These are phyloP conservation scores for Fusarium secorum DNA, from an alignment of 2,329 filamentous ascomycete genomes.

Conservation along the genomic window DNA sequence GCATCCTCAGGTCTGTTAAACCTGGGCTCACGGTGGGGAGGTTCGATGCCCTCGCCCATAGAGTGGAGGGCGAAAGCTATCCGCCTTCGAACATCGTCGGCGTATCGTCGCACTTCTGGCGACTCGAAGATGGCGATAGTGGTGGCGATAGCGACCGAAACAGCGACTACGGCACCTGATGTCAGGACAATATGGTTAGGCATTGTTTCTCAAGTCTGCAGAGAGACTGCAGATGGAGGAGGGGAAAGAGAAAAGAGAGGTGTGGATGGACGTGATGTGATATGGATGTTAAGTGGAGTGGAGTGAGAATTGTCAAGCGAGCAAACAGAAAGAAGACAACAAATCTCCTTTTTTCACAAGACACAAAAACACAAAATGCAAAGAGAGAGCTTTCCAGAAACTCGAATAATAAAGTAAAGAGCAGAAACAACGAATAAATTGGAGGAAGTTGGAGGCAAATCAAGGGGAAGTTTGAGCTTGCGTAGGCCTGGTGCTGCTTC, in stretches of 20 bases:
- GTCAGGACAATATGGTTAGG: conserved; percentile 64
- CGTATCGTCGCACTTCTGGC: conserved; percentile 68
- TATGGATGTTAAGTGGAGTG: conserved; percentile 1
- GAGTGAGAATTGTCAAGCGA: conserved; percentile 13
- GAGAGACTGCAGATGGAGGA: conserved; percentile 13
- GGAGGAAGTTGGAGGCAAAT: conserved; percentile 23
- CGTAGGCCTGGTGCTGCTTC: conserved; percentile 30
- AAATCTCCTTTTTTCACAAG: not conserved
- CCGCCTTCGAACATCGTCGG: conserved; percentile 67
- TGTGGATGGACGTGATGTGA: not conserved
- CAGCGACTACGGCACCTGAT: conserved; percentile 66
- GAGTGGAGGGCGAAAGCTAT: conserved; percentile 68
- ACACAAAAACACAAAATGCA: not conserved
- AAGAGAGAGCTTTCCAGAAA: conserved; percentile 10
- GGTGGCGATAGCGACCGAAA: conserved; percentile 64
- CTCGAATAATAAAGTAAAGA: not conserved
- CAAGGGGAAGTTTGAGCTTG: conserved; percentile 32
- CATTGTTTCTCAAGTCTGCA: conserved; percentile 48
- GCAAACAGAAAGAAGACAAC: conserved; percentile 7
- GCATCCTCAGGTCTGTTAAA: conserved; percentile 74
- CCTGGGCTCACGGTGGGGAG: conserved; percentile 58
- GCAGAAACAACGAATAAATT: not conserved
- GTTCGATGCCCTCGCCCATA: conserved; percentile 64
- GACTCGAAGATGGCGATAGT: conserved; percentile 70
- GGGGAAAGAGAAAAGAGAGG: not conserved